Percentiles rank a stretch among this genome's conserved stretches.
These are phyloP conservation scores for Tolypocladium guangdongense DNA, from an alignment of 2,329 filamentous ascomycete genomes.

Conservation along the genomic window DNA sequence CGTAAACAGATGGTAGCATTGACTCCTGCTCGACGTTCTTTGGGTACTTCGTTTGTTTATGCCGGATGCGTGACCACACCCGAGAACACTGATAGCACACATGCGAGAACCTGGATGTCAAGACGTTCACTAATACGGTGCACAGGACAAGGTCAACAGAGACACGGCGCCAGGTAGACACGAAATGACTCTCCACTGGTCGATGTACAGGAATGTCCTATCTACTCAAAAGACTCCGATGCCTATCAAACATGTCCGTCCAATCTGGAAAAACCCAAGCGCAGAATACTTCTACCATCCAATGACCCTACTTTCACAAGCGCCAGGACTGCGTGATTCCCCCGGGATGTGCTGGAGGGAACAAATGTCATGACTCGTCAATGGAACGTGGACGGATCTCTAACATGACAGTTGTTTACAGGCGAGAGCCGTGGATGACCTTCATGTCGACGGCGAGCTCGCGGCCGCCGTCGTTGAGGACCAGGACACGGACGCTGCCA, in stretches of 20 bases:
- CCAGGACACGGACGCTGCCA: slow-evolving; percentile 87
- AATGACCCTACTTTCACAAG: slow-evolving; percentile 14
- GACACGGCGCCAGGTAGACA: slow-evolving; percentile 8
- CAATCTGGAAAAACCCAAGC: slow-evolving; percentile 14
- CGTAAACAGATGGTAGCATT: no score
- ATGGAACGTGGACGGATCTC: slow-evolving; percentile 1
- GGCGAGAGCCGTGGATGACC: slow-evolving; percentile 74
- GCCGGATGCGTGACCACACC: no score
- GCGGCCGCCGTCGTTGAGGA: slow-evolving; percentile 84
- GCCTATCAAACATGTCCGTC: slow-evolving; percentile 20
- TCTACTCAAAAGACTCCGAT: slow-evolving; percentile 29
- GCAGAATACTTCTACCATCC: slow-evolving; percentile 13
- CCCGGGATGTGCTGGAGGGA: neutral
- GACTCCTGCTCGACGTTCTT: no score
- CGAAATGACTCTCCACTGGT: slow-evolving; percentile 21
- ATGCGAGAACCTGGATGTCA: neutral
- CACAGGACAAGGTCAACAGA: neutral
- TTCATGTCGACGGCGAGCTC: slow-evolving; percentile 99
- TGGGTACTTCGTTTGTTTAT: no score
- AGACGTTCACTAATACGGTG: no score
- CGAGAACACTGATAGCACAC: neutral
- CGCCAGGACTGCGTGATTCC: slow-evolving; percentile 7
- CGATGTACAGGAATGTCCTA: slow-evolving; percentile 32
- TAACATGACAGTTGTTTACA: slow-evolving; percentile 31
- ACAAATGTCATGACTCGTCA: slow-evolving; percentile 4